phyloP scores from a whole-genome alignment of 148 eudicot genomes.

The Fagopyrum esculentum region DNA sequence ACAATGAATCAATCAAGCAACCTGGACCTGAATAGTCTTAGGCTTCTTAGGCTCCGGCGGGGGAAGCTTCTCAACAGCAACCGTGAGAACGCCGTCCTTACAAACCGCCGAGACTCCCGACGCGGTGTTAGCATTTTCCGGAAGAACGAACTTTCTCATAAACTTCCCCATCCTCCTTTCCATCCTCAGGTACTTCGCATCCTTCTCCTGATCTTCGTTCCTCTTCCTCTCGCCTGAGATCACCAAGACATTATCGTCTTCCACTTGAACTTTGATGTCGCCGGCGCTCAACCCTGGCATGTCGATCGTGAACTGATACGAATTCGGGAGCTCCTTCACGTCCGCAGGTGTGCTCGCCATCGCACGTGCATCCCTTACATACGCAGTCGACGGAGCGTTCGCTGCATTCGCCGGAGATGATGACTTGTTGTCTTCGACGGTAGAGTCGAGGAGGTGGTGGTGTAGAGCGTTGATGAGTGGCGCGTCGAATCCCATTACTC shows the following conservation, averaged over 20 bases:
- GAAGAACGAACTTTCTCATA: constrained; percentile 66
- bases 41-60: constrained; percentile 75
- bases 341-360: constrained; percentile 65
- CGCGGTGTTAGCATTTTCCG: constrained; percentile 57
- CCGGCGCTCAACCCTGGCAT: constrained; percentile 63
- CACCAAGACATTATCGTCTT: constrained; percentile 54
- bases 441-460: constrained; percentile 39
- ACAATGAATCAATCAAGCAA: constrained; percentile 19
- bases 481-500: constrained; percentile 39
- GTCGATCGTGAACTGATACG: constrained; percentile 55
- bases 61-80: constrained; percentile 51
- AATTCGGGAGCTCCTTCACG: constrained; percentile 46
- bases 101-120: constrained; percentile 38
- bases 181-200: constrained; percentile 53
- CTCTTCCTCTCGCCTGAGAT: constrained; percentile 55
- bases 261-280: constrained; percentile 55
- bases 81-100: constrained; percentile 62
- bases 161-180: constrained; percentile 71
- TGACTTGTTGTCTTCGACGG: constrained; percentile 10
- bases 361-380: constrained; percentile 57
- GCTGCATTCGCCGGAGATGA: not conserved
- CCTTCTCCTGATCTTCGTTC: constrained; percentile 40
- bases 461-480: constrained; percentile 42
- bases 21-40: constrained; percentile 53
- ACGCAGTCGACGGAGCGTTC: constrained; percentile 25